phyloP scores from a whole-genome alignment of 129 eudicot genomes.

The Flaveria linearis region DNA sequence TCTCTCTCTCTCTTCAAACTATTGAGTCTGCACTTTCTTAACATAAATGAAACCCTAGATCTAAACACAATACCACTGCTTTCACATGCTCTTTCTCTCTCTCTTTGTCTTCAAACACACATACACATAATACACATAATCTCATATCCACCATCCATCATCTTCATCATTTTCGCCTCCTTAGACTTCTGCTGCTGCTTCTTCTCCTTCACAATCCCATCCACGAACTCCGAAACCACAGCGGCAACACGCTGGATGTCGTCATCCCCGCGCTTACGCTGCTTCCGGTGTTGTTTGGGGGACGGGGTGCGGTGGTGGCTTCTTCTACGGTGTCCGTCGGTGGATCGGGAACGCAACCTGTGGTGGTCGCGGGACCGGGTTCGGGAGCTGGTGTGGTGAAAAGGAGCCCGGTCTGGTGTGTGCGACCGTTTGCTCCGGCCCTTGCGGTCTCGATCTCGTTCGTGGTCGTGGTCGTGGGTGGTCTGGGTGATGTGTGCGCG shows the following conservation, averaged over 20 bases:
- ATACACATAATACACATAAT: no score
- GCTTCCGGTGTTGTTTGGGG: slow-evolving; percentile 59
- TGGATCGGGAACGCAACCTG: slow-evolving; percentile 49
- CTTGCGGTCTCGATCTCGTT: slow-evolving; percentile 41
- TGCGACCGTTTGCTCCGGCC: slow-evolving; percentile 54
- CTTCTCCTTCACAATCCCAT: slow-evolving; percentile 61
- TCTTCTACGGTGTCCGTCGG: slow-evolving; percentile 43
- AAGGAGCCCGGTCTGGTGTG: slow-evolving; percentile 65
- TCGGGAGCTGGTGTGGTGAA: slow-evolving; percentile 67
- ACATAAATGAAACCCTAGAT: no score
- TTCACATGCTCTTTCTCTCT: no score
- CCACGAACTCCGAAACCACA: slow-evolving; percentile 60
- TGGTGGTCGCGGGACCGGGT: slow-evolving; percentile 64
- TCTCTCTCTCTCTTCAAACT: no score
- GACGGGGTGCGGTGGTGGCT: slow-evolving; percentile 52
- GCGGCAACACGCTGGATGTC: slow-evolving; percentile 39
- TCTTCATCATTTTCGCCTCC: slow-evolving; percentile 31
- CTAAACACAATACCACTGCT: no score
- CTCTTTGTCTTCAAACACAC: no score
- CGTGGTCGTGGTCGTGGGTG: slow-evolving; percentile 23
- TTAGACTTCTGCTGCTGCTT: slow-evolving; percentile 45
- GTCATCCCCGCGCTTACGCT: slow-evolving; percentile 56
- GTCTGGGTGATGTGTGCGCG: no score
- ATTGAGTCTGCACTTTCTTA: no score
- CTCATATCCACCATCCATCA: slow-evolving; percentile 39